Base-by-base conservation (phyloP, 495 filamentous ascomycete species). In the Opeltia flavorubescens region DNA sequence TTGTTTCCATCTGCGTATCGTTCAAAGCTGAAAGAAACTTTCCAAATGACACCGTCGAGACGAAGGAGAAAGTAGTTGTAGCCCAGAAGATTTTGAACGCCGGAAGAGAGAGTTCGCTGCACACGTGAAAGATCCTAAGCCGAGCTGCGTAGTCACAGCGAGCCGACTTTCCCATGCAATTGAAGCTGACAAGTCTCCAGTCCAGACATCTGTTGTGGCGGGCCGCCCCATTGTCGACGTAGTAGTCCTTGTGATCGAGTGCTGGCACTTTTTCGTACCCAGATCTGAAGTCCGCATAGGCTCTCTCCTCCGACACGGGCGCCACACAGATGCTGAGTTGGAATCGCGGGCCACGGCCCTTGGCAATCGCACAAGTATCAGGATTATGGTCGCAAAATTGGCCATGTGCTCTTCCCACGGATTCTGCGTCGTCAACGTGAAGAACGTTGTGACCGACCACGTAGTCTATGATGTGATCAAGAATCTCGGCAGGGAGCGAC, bases 51-150 rank as follows among this genome's bases (percentile, higher is more conserved):
- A 13, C 12, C 3, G 38, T 31, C 25, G 44, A 27, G 0, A 39
- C 33, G 11, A 53, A 49, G 5, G 50, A 53, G 50, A 53, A 53
- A 11, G 34, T 40, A 15, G 49, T 53, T n/a, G 50, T 53, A 6
- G 41, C 15, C 50, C 50, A 53, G 2, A 53, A 15, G 18, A 49
- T 29, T 1, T 40, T 13, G 25, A 49, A 44, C 0, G 46, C 46
- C 45, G 49, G 46, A 24, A 38, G 33, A 41, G 43, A 49, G 1
- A 53, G 28, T 11, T 48, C 39, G 6, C 46, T 39, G 34, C 50
- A 49, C n/a, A 45, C 40, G n/a, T 31, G 41, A 7, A 53, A 34
- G n/a, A 49, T 25, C 5, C 35, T 34, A 5, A 52, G 29, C 15
- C n/a, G 40, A 2, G 26, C n/a, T n/a, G n/a, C n/a, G n/a, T n/a